Percentiles rank a stretch among this genome's conserved stretches.
phyloP scores from a whole-genome alignment of 495 filamentous ascomycete genomes.

The Penicillium waksmanii region DNA sequence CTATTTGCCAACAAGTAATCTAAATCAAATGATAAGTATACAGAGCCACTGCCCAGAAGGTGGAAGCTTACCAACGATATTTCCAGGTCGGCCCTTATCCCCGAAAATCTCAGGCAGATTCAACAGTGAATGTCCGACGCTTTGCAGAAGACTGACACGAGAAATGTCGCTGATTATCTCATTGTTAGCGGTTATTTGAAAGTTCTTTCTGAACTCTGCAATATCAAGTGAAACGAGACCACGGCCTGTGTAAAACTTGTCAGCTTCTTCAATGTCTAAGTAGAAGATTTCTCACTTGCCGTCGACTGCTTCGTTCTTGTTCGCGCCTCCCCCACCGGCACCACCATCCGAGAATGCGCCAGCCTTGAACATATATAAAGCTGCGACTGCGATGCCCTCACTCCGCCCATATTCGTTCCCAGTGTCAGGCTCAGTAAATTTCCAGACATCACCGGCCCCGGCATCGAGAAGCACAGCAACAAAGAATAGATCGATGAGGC shows the following conservation, averaged over 20 bases:
- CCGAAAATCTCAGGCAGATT: constrained; percentile 55
- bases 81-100: constrained; percentile 51
- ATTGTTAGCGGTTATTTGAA: constrained; percentile 52
- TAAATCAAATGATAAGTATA: constrained; percentile 17
- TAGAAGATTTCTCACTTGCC: constrained; percentile 22
- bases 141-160: constrained; percentile 50
- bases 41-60: background rate
- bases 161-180: constrained; percentile 55
- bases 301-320: constrained; percentile 27
- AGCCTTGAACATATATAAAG: constrained; percentile 60
- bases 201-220: constrained; percentile 15
- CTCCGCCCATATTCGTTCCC: constrained; percentile 53
- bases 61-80: constrained; percentile 53
- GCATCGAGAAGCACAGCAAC: constrained; percentile 91
- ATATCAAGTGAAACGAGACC: constrained; percentile 11
- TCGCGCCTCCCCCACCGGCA: background rate
- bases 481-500: constrained; percentile 82
- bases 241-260: background rate
- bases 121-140: constrained; percentile 51
- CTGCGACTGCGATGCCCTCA: constrained; percentile 63
- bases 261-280: background rate
- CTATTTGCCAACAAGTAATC: constrained; percentile 51
- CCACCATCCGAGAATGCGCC: constrained; percentile 45
- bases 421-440: constrained; percentile 54
- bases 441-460: constrained; percentile 80